Percentiles rank a stretch among this genome's conserved stretches.
phyloP scores from a whole-genome alignment of 2,329 filamentous ascomycete genomes.

The Diaporthe sp. region DNA sequence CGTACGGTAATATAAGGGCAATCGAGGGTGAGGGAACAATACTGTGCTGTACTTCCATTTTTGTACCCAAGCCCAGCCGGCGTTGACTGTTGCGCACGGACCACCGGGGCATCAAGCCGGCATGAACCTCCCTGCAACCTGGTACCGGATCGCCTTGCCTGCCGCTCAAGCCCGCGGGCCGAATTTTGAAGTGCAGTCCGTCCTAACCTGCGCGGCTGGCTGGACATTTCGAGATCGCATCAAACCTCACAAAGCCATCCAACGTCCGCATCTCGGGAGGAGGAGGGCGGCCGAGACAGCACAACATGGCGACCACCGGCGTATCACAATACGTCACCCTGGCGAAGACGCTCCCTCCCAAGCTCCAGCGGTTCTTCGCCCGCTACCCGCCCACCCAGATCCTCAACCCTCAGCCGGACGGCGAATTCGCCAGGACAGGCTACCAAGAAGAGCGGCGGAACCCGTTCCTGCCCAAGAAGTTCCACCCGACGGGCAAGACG shows the following conservation, averaged over 20 bases:
- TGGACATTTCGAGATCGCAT: neutral
- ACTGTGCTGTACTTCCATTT: too few relatives aligned
- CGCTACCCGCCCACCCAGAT: slow-evolving; percentile 83
- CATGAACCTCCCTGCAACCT: neutral
- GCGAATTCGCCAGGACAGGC: slow-evolving; percentile 54
- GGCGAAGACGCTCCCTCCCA: slow-evolving; percentile 80
- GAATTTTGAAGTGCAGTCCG: slow-evolving; percentile 34
- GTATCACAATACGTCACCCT: slow-evolving; percentile 63
- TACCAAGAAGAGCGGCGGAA: slow-evolving; percentile 74
- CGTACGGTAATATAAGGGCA: too few relatives aligned
- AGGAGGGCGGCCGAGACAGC: slow-evolving; percentile 37
- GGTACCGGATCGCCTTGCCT: slow-evolving; percentile 23
- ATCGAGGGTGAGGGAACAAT: too few relatives aligned
- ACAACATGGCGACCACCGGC: slow-evolving; percentile 42
- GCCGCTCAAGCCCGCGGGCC: slow-evolving; percentile 27
- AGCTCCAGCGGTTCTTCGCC: slow-evolving; percentile 87
- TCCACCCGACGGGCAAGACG: slow-evolving; percentile 85
- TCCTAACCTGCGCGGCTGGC: neutral
- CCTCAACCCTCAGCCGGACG: slow-evolving; percentile 55
- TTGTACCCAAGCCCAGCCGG: neutral
- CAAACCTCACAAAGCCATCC: slow-evolving; percentile 24
- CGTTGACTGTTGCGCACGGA: neutral
- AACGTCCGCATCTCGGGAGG: slow-evolving; percentile 39
- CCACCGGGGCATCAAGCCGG: neutral
- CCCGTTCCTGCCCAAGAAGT: slow-evolving; percentile 85